Evolutionary conservation across 1,284 basidiomycete genomes (phyloP).

Genomic region (Pascua guehoae): DNA sequence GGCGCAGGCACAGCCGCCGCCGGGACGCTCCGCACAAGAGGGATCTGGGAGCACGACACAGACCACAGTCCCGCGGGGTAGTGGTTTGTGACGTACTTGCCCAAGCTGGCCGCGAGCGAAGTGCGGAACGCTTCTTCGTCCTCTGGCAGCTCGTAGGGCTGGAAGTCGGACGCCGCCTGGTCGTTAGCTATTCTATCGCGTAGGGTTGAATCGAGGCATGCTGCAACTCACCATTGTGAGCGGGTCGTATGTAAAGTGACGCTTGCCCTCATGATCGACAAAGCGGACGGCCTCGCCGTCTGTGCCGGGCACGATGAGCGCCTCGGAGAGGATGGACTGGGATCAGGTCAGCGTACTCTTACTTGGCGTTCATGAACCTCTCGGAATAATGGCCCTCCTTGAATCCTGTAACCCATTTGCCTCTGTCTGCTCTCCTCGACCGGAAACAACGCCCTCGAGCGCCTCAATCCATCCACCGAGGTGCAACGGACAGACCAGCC

Average conservation of each 20-base stretch:
- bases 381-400: too few species aligned
- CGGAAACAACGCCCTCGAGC: neutral
- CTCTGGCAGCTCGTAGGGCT: slow-evolving; percentile 60
- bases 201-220: neutral
- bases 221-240: slow-evolving; percentile 58
- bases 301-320: slow-evolving; percentile 31
- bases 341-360: neutral
- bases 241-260: slow-evolving; percentile 76
- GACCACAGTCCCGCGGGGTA: slow-evolving; percentile 68
- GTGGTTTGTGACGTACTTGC: slow-evolving; percentile 72
- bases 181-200: neutral
- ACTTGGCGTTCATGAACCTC: too few species aligned
- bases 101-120: slow-evolving; percentile 63
- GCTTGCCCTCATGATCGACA: slow-evolving; percentile 72
- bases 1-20: too few species aligned
- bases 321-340: slow-evolving; percentile 37
- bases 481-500: too few species aligned
- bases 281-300: slow-evolving; percentile 59
- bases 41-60: slow-evolving; percentile 56
- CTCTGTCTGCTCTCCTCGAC: too few species aligned
- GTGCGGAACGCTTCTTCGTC: slow-evolving; percentile 68
- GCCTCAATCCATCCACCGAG: neutral
- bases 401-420: too few species aligned
- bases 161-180: slow-evolving; percentile 52
- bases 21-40: slow-evolving; percentile 3